phyloP scores from a whole-genome alignment of 176 grass and related monocot species.

The Microstegium vimineum region DNA sequence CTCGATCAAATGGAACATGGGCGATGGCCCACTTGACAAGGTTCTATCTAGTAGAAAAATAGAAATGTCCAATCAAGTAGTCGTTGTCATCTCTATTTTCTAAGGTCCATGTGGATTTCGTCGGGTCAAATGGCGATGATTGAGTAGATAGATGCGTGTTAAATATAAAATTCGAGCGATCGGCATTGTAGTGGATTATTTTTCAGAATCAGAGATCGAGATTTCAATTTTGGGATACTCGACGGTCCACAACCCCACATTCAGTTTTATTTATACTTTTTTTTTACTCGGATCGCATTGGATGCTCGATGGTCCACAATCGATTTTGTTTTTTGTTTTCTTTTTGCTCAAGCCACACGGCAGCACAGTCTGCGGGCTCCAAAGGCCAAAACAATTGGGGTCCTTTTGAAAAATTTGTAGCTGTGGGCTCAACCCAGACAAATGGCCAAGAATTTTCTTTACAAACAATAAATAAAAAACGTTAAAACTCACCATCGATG shows the following conservation, averaged over 20 bases:
- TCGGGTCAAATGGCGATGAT: neutral
- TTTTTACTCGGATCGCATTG: neutral
- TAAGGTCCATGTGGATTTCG: neutral
- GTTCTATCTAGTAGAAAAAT: neutral
- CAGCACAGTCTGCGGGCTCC: neutral
- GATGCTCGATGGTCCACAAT: neutral
- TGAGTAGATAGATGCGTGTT: neutral
- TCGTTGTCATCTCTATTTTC: neutral
- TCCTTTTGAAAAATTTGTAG: neutral
- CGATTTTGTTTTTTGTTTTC: neutral
- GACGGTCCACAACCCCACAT: neutral
- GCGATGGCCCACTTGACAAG: neutral
- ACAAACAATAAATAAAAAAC: neutral
- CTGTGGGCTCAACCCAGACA: neutral
- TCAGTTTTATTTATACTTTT: neutral
- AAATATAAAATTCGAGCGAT: neutral
- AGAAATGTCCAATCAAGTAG: neutral
- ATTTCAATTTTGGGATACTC: neutral
- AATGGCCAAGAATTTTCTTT: neutral
- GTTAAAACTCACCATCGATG: neutral
- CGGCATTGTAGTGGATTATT: too few relatives aligned
- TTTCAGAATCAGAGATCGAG: neutral
- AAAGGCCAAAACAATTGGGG: neutral
- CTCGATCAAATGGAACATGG: neutral
- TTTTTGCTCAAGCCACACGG: neutral